Evolutionary conservation across 441 rosid genomes (phyloP).

Genomic region (Gossypium schwendimanii): DNA sequence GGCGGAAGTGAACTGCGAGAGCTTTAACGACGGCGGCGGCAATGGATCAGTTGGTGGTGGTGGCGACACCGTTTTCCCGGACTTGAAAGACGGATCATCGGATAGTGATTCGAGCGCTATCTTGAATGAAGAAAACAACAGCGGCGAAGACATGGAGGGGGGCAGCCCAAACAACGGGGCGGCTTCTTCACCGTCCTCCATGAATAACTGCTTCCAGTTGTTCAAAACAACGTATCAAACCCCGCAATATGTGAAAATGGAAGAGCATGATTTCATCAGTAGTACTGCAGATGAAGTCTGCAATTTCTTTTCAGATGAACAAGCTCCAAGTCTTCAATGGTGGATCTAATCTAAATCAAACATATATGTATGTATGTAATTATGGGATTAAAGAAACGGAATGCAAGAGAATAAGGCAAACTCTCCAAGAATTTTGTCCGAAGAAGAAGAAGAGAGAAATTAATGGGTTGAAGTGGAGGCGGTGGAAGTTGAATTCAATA

Average conservation of each 20-base stretch:
- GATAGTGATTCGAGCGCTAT: constrained; percentile 82
- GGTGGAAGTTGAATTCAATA: constrained; percentile 19
- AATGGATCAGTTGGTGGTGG: constrained; percentile 17
- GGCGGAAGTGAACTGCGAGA: constrained; percentile 34
- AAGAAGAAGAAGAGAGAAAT: neutral
- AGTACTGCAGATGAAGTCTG: constrained; percentile 60
- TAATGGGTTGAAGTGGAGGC: neutral
- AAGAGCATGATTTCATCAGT: constrained; percentile 67
- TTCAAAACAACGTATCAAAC: constrained; percentile 24
- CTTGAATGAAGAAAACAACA: constrained; percentile 44
- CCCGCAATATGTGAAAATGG: constrained; percentile 61
- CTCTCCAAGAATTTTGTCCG: constrained; percentile 19
- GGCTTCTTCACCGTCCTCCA: constrained; percentile 18
- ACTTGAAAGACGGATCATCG: constrained; percentile 65
- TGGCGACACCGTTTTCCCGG: constrained; percentile 33
- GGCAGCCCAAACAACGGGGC: constrained; percentile 20
- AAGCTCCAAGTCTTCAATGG: constrained; percentile 74
- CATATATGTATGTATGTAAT: neutral
- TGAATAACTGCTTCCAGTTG: constrained; percentile 28
- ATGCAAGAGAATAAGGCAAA: neutral
- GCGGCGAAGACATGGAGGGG: neutral
- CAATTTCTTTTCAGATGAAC: constrained; percentile 74
- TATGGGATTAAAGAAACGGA: neutral
- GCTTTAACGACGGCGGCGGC: constrained; percentile 13
- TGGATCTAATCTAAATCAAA: constrained; percentile 32